Evolutionary conservation across 768 basidiomycete species (phyloP).

Genomic region (Agaricus sinodeliciosus): DNA sequence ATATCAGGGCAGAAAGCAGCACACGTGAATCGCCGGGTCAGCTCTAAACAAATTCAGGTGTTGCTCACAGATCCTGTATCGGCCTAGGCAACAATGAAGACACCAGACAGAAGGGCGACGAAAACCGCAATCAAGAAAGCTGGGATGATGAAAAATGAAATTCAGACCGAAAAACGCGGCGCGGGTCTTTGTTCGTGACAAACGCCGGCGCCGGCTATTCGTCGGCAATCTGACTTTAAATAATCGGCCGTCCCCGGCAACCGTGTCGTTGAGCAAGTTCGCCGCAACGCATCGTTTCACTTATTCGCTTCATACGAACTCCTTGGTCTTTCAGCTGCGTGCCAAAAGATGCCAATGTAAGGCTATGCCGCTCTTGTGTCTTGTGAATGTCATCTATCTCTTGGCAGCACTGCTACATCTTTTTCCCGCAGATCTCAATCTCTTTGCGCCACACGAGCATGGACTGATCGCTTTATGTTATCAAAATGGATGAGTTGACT

Average conservation of each 20-base stretch:
- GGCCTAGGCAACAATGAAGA: neutral
- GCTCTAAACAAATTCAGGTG: neutral
- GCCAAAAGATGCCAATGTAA: too few relatives aligned
- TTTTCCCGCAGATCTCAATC: too few relatives aligned
- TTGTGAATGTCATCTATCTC: too few relatives aligned
- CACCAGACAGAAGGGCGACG: neutral
- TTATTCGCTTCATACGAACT: too few relatives aligned
- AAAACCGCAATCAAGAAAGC: neutral
- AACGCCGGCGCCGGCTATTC: neutral
- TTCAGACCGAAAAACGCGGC: neutral
- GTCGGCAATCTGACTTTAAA: conserved; percentile 1
- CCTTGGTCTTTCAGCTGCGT: too few relatives aligned
- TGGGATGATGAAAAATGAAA: neutral
- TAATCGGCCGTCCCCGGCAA: conserved; percentile 4
- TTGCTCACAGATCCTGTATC: conserved; percentile 4
- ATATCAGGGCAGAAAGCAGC: conserved; percentile 1
- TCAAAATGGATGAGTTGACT: too few relatives aligned
- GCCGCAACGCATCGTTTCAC: too few relatives aligned
- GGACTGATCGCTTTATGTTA: too few relatives aligned
- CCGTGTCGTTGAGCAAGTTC: neutral
- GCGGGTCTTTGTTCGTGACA: neutral
- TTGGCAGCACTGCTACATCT: too few relatives aligned
- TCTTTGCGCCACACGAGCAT: too few relatives aligned
- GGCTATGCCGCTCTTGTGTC: too few relatives aligned
- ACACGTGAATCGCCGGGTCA: conserved; percentile 10